Evolutionary conservation across 75 land plant species (phyloP).

Genomic region (Ceratopteris richardii): DNA sequence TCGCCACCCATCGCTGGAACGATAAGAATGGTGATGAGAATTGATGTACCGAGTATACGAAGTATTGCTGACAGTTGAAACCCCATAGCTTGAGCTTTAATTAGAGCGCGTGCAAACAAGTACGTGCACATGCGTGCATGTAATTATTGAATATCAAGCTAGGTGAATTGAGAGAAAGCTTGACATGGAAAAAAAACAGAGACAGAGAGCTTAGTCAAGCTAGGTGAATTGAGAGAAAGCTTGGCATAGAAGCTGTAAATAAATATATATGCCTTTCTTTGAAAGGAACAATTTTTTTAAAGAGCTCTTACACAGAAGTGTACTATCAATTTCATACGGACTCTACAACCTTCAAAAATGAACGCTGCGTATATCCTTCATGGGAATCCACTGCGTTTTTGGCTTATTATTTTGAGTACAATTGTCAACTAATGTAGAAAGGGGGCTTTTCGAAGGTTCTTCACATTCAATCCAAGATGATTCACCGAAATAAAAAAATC

Average conservation of each 20-base stretch:
- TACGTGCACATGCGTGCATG: not conserved
- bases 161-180: not conserved
- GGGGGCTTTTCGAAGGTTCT: too few species aligned
- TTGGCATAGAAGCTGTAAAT: not conserved
- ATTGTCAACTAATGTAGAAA: too few species aligned
- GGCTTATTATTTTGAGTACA: too few species aligned
- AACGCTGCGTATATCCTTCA: too few species aligned
- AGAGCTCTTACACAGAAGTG: too few species aligned
- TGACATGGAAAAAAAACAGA: slow-evolving; percentile 1
- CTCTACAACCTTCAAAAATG: too few species aligned
- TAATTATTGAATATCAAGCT: not conserved
- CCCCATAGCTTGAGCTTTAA: slow-evolving; percentile 83
- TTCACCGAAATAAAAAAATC: too few species aligned
- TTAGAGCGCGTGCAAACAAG: not conserved
- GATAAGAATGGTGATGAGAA: slow-evolving; percentile 74
- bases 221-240: not conserved
- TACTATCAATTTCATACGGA: too few species aligned
- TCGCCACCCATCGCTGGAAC: slow-evolving; percentile 85
- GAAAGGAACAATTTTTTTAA: too few species aligned
- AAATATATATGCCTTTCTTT: too few species aligned
- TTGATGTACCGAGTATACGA: slow-evolving; percentile 93
- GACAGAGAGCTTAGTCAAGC: not conserved
- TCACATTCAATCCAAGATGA: too few species aligned
- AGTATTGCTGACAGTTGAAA: slow-evolving; percentile 93
- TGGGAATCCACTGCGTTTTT: too few species aligned